Percentiles rank a stretch among this genome's conserved stretches.
Evolutionary conservation across 225 moss, liverwort and hornwort species (phyloP).

Genomic region (Neckera pumila): DNA sequence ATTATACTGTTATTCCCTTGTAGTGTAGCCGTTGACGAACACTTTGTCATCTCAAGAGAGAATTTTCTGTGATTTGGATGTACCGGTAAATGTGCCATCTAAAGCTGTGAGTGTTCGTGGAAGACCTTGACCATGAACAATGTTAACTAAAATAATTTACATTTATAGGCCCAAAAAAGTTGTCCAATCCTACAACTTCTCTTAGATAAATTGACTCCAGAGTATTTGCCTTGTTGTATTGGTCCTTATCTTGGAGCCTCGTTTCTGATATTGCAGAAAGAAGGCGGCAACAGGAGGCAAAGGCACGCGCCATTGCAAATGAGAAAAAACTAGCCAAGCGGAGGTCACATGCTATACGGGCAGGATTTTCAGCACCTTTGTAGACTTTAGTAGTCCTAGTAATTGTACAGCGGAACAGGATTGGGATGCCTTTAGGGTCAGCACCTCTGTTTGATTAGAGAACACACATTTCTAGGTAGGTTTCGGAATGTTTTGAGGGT

Average conservation of each 20-base stretch:
- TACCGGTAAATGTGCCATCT: background rate
- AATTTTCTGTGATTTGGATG: background rate
- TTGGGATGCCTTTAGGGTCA: background rate
- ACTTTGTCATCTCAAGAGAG: background rate
- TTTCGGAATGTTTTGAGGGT: background rate
- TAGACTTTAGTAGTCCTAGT: background rate
- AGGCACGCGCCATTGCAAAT: conserved; percentile 21
- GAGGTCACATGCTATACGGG: conserved; percentile 10
- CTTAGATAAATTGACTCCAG: background rate
- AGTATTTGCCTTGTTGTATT: background rate
- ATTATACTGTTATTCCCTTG: background rate
- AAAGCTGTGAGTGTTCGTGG: background rate
- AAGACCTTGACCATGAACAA: background rate
- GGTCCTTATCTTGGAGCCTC: background rate
- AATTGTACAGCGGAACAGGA: conserved; percentile 3
- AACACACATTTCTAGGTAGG: background rate
- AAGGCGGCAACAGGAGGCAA: conserved; percentile 32
- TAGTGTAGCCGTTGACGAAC: background rate
- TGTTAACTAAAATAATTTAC: background rate
- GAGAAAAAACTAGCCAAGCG: conserved; percentile 29
- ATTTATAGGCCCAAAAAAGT: background rate
- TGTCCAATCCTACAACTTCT: background rate
- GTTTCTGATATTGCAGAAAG: conserved; percentile 4
- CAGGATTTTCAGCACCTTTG: conserved; percentile 21
- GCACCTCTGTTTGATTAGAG: background rate